Evolutionary conservation across 2,329 filamentous ascomycete species (phyloP).

Genomic region (Neocatenulostroma microsporum): DNA sequence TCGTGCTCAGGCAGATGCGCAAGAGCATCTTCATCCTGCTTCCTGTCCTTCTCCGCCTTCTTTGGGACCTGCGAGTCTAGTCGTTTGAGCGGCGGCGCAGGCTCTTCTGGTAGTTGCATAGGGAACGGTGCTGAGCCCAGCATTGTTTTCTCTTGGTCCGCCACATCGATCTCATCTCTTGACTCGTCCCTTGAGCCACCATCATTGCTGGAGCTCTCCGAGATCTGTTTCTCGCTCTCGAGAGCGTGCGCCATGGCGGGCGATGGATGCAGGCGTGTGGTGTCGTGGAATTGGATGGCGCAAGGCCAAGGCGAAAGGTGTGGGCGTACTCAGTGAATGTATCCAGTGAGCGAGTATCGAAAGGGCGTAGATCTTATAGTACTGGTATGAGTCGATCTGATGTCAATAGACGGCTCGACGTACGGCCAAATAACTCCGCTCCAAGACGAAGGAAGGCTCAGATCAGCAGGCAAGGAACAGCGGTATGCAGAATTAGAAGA

Average conservation of each 20-base stretch:
- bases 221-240: conserved; percentile 18
- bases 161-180: conserved; percentile 16
- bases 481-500: too few relatives aligned
- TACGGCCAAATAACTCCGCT: too few relatives aligned
- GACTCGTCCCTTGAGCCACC: conserved; percentile 11
- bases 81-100: conserved; percentile 20
- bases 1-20: conserved; percentile 33
- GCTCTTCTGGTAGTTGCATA: conserved; percentile 18
- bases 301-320: conserved; percentile 6
- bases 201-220: conserved; percentile 19
- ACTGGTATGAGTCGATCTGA: too few relatives aligned
- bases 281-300: too few relatives aligned
- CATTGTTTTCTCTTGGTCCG: conserved; percentile 24
- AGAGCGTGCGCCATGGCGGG: conserved; percentile 12
- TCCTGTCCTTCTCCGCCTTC: conserved; percentile 15
- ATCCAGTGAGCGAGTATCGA: too few relatives aligned
- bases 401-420: too few relatives aligned
- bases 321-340: too few relatives aligned
- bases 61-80: conserved; percentile 21
- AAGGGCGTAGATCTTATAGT: too few relatives aligned
- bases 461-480: too few relatives aligned
- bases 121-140: conserved; percentile 26
- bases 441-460: too few relatives aligned
- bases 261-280: too few relatives aligned
- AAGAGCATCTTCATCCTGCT: conserved; percentile 26